Base-by-base conservation (phyloP, 2,329 filamentous ascomycete species). In the Xylaria multiplex region DNA sequence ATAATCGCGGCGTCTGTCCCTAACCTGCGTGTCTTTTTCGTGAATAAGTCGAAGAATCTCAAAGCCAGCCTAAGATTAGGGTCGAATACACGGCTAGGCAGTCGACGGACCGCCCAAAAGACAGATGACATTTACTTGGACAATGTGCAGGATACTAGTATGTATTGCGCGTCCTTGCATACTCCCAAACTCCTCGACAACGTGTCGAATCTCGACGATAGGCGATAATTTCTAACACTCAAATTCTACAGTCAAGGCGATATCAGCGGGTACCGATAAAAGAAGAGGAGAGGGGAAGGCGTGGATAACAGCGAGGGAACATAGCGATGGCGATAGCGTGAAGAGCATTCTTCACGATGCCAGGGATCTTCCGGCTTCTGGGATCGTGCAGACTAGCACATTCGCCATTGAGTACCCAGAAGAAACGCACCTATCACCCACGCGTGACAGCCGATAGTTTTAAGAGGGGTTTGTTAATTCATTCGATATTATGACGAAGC, bases 1-100 rank as follows among this genome's bases (percentile, higher is more conserved):
- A 67, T 69, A 24, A 69, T 69, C 19, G 66, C 66, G 6, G 60
- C 64, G 4, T 67, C 66, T 14, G 43, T 69, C 37, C 66, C 66
- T 8, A 69, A 63, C 40, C 42, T 69, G 1, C 66, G 66, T 11
- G 66, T 69, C n/a, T 69, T 69, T 14, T 46, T 67, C 6, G 14
- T 42, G 2, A 64, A 58, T 22, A 64, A 57, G 3, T 64, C 60
- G 50, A 45, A 35, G 19, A 61, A 50, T 30, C 24, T 66, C 11
- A 66, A 55, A 59, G 55, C 58, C 13, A 53, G 46, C n/a, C 13
- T 67, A 1, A 65, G 48, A 43, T 22, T 46, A 14, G 62, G 62
- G 42, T 61, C 65, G 3, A 53, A 24, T 19, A 57, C 52, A 27
- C 27, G 24, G 1, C 16, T 60, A 13, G 45, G 30, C 3, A 56